Conservation (phyloP, 768 basidiomycete species). For the Xanthoconium purpureum region DNA sequence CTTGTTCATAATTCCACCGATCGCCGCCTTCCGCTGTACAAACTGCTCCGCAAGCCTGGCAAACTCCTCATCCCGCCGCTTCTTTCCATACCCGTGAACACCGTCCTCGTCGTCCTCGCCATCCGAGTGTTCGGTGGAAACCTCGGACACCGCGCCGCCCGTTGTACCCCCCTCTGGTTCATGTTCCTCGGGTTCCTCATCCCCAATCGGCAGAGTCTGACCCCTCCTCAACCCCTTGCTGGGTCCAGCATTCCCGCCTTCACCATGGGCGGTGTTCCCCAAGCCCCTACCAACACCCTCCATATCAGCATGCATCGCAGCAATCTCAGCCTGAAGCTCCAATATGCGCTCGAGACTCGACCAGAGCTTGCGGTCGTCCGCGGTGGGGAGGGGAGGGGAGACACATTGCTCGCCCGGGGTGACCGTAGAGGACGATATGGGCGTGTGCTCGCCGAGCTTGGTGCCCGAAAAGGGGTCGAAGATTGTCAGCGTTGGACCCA, state of each 20-base stretch:
- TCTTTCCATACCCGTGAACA: constrained; percentile 53
- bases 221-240: constrained; percentile 31
- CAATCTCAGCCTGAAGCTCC: constrained; percentile 69
- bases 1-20: constrained; percentile 72
- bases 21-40: constrained; percentile 63
- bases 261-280: constrained; percentile 6
- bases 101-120: constrained; percentile 38
- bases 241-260: constrained; percentile 14
- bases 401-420: constrained; percentile 5
- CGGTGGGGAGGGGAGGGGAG: constrained; percentile 4
- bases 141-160: constrained; percentile 20
- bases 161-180: constrained; percentile 5
- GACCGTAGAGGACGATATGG: constrained; percentile 5
- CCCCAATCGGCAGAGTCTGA: constrained; percentile 34
- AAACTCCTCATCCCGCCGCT: constrained; percentile 65
- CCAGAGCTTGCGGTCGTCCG: constrained; percentile 58
- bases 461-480: constrained; percentile 35
- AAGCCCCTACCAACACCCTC: constrained; percentile 44
- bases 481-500: constrained; percentile 15
- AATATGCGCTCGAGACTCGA: constrained; percentile 64
- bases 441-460: constrained; percentile 21
- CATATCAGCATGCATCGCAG: constrained; percentile 72
- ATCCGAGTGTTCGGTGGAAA: constrained; percentile 31
- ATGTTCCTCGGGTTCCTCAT: constrained; percentile 24
- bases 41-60: constrained; percentile 65